Conservation (phyloP, 768 basidiomycete species). For the Leucogyrophana mollusca region DNA sequence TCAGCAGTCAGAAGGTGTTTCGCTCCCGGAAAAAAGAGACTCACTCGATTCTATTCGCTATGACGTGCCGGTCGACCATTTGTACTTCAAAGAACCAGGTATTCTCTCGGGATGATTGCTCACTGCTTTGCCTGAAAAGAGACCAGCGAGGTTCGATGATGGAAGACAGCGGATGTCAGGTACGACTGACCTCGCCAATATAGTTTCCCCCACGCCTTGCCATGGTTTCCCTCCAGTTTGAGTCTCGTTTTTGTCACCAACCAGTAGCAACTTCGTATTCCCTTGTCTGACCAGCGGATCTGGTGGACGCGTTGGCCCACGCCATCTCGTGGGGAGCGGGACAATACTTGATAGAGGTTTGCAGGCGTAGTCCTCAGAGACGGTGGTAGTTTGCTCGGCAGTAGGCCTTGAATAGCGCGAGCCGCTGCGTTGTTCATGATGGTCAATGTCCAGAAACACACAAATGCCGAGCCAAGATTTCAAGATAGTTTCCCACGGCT, state of each 20-base stretch:
- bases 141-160: not conserved
- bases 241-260: slow-evolving; percentile 66
- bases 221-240: slow-evolving; percentile 72
- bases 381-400: slow-evolving; percentile 60
- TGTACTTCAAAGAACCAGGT: slow-evolving; percentile 71
- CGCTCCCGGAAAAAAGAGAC: not conserved
- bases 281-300: slow-evolving; percentile 68
- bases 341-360: slow-evolving; percentile 71
- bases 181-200: slow-evolving; percentile 70
- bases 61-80: slow-evolving; percentile 64
- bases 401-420: slow-evolving; percentile 48
- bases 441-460: not conserved
- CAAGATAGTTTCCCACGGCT: slow-evolving; percentile 11
- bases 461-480: not conserved
- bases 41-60: slow-evolving; percentile 6
- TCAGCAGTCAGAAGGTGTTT: too few relatives aligned
- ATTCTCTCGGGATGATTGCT: slow-evolving; percentile 62
- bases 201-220: slow-evolving; percentile 80
- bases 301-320: slow-evolving; percentile 71
- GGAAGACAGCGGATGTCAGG: slow-evolving; percentile 3
- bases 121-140: slow-evolving; percentile 53
- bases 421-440: slow-evolving; percentile 17
- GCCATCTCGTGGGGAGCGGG: slow-evolving; percentile 64
- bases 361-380: slow-evolving; percentile 55
- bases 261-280: slow-evolving; percentile 72